A percentile compares a stretch with the other conserved stretches of the same genome.
phyloP scores from a whole-genome alignment of 805 yeast species.

The Torulaspora gathmanii region DNA sequence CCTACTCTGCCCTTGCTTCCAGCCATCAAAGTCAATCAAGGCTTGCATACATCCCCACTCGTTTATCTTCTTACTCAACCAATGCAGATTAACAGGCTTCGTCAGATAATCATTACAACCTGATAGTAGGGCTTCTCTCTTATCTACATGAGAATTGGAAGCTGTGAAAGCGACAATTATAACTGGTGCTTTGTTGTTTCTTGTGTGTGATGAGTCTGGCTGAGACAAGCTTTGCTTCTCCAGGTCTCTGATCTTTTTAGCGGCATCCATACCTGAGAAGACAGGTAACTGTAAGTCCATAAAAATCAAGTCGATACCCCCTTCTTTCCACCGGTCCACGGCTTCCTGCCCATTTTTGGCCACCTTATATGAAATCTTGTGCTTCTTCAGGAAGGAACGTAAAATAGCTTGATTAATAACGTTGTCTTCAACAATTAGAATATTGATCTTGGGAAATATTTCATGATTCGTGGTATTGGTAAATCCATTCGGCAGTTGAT shows the following conservation, averaged over 20 bases:
- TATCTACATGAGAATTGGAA: slow-evolving; percentile 76
- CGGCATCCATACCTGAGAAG: slow-evolving; percentile 91
- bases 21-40: slow-evolving; percentile 87
- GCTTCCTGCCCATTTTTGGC: slow-evolving; percentile 96
- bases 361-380: slow-evolving; percentile 74
- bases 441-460: slow-evolving; percentile 84
- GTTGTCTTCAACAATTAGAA: slow-evolving; percentile 93
- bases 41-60: slow-evolving; percentile 99
- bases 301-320: slow-evolving; percentile 88
- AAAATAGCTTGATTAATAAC: slow-evolving; percentile 88
- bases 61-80: slow-evolving; percentile 90
- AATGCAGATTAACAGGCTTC: slow-evolving; percentile 88
- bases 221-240: slow-evolving; percentile 41
- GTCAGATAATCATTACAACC: slow-evolving; percentile 97
- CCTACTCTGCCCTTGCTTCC: slow-evolving; percentile 53
- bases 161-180: slow-evolving; percentile 97
- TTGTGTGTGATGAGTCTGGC: slow-evolving; percentile 3
- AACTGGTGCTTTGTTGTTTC: slow-evolving; percentile 67
- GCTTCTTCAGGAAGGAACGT: slow-evolving; percentile 80
- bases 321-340: slow-evolving; percentile 86
- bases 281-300: slow-evolving; percentile 98
- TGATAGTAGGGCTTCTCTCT: slow-evolving; percentile 86
- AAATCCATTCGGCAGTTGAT: slow-evolving; percentile 5
- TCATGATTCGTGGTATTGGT: slow-evolving; percentile 39
- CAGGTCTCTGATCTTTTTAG: slow-evolving; percentile 80